Percentiles rank a stretch among this genome's conserved stretches.
These are phyloP conservation scores for Maudiozyma bulderi DNA, from an alignment of 805 yeast species.

Conservation along the genomic window DNA sequence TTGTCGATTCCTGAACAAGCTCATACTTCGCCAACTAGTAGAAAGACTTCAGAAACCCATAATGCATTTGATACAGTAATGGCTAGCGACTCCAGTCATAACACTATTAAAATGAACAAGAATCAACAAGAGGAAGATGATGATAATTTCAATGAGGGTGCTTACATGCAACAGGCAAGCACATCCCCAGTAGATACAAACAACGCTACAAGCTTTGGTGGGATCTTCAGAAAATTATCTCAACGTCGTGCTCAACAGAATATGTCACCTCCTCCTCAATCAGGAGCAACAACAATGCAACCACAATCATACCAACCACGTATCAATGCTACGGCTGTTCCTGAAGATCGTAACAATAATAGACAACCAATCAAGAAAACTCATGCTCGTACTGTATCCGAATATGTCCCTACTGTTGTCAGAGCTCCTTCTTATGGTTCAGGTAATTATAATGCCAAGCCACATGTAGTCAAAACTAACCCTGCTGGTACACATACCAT, in stretches of 20 bases:
- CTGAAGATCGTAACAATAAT: constrained; percentile 3
- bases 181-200: constrained; percentile 11
- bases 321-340: constrained; percentile 5
- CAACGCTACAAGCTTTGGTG: constrained; percentile 24
- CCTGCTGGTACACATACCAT: constrained; percentile 1
- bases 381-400: constrained; percentile 34
- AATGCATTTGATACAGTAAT: constrained; percentile 21
- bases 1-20: constrained; percentile 40
- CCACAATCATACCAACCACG: constrained; percentile 3
- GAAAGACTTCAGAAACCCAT: constrained; percentile 21
- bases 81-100: not conserved
- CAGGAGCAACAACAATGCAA: constrained; percentile 1
- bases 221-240: constrained; percentile 29
- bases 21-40: constrained; percentile 37
- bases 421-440: constrained; percentile 27
- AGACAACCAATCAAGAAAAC: constrained; percentile 11
- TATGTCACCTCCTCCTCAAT: constrained; percentile 5
- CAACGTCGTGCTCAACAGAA: constrained; percentile 21
- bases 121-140: not conserved
- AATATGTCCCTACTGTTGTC: constrained; percentile 23
- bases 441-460: not conserved
- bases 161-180: constrained; percentile 16
- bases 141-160: not conserved
- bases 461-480: not conserved
- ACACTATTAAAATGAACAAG: constrained; percentile 14